Evolutionary conservation across 2,329 filamentous ascomycete genomes (phyloP).

Genomic region (Phyllachora maydis): DNA sequence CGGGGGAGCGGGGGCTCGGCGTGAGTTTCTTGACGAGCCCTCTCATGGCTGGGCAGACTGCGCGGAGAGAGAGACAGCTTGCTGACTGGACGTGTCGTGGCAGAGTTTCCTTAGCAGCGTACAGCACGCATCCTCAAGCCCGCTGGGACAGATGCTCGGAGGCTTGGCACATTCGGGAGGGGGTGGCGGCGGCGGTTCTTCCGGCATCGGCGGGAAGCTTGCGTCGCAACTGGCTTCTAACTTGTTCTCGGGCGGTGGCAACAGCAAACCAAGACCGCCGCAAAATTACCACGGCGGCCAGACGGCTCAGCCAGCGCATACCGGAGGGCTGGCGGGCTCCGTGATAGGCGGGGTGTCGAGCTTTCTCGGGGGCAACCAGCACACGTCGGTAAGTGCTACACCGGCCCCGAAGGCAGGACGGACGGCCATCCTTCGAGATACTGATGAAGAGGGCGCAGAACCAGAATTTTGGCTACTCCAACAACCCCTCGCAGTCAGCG

Average conservation of each 20-base stretch:
- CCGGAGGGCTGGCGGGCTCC: conserved; percentile 27
- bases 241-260: conserved; percentile 26
- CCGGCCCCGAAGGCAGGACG: too few species aligned
- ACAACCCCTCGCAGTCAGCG: conserved; percentile 26
- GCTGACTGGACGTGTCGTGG: too few species aligned
- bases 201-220: conserved; percentile 26
- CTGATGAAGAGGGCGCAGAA: conserved; percentile 11
- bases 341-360: conserved; percentile 32
- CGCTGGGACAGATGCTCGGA: conserved; percentile 26
- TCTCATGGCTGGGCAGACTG: too few species aligned
- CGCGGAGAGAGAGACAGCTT: too few species aligned
- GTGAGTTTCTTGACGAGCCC: too few species aligned
- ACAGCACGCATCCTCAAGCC: conserved; percentile 9
- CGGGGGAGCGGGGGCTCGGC: conserved; percentile 41
- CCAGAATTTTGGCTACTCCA: conserved; percentile 44
- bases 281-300: conserved; percentile 29
- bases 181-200: conserved; percentile 10
- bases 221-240: conserved; percentile 34
- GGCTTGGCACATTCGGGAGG: conserved; percentile 12
- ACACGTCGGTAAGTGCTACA: conserved; percentile 15
- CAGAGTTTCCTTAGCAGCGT: too few species aligned
- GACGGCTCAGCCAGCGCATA: conserved; percentile 15
- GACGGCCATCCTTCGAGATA: conserved; percentile 3
- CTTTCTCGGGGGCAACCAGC: conserved; percentile 26
- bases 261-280: conserved; percentile 22